phyloP scores from a whole-genome alignment of 2,329 filamentous ascomycete genomes.

The Coniochaeta ligniaria region DNA sequence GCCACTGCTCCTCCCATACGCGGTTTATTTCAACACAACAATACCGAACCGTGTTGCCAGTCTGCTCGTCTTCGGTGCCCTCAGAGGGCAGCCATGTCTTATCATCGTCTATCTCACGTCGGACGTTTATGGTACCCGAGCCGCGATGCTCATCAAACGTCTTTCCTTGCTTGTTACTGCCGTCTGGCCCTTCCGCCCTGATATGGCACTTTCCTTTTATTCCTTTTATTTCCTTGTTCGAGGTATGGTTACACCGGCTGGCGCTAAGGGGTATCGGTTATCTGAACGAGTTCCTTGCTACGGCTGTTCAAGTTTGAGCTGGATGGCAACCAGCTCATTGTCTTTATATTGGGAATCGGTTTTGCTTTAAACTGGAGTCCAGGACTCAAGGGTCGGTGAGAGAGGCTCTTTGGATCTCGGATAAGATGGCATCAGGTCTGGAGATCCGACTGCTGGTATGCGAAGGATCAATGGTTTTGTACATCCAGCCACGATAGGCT shows the following conservation, averaged over 20 bases:
- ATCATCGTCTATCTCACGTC: neutral
- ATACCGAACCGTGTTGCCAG: too few relatives aligned
- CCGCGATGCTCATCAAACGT: neutral
- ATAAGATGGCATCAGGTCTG: neutral
- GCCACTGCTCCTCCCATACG: neutral
- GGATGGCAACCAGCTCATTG: neutral
- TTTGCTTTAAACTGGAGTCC: slow-evolving; percentile 5
- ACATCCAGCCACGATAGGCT: neutral
- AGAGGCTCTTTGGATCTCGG: slow-evolving; percentile 11
- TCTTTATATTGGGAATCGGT: neutral
- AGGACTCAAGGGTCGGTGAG: slow-evolving; percentile 12
- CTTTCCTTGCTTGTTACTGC: neutral
- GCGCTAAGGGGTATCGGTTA: neutral
- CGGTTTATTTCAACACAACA: too few relatives aligned
- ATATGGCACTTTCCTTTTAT: neutral
- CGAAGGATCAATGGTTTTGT: neutral
- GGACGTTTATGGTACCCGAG: neutral
- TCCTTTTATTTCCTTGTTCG: neutral
- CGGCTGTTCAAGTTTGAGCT: neutral
- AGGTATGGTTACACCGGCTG: neutral
- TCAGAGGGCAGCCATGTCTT: too few relatives aligned
- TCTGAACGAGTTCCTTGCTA: neutral
- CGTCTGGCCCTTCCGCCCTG: neutral
- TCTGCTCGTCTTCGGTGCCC: too few relatives aligned
- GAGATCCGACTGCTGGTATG: neutral